Percentiles rank a stretch among this genome's conserved stretches.
These are phyloP conservation scores for Rhizoctonia solani DNA, from an alignment of 1,284 basidiomycete species.

Conservation along the genomic window DNA sequence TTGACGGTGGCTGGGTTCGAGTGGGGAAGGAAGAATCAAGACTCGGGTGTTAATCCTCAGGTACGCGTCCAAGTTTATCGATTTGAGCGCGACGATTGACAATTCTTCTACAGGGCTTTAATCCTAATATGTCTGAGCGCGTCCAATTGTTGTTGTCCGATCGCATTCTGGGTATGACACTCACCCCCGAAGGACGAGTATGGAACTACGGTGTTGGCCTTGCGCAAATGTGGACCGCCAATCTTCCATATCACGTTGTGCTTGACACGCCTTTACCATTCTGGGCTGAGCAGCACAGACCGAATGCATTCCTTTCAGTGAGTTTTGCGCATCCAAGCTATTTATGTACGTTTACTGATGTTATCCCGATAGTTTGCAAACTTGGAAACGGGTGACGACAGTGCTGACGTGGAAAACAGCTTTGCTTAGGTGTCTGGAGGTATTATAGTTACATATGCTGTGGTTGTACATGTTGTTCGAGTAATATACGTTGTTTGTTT, in stretches of 20 bases:
- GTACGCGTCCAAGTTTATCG: slow-evolving; percentile 47
- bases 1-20: slow-evolving; percentile 93
- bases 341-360: slow-evolving; percentile 14
- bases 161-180: slow-evolving; percentile 87
- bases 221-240: slow-evolving; percentile 88
- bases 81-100: slow-evolving; percentile 27
- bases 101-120: slow-evolving; percentile 70
- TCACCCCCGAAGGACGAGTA: slow-evolving; percentile 87
- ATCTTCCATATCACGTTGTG: slow-evolving; percentile 81
- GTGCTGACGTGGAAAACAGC: slow-evolving; percentile 88
- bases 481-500: slow-evolving; percentile 19
- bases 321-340: slow-evolving; percentile 45
- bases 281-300: slow-evolving; percentile 96
- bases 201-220: slow-evolving; percentile 95
- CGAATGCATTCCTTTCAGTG: slow-evolving; percentile 85
- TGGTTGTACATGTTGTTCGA: background rate
- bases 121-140: slow-evolving; percentile 95
- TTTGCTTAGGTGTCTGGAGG: slow-evolving; percentile 56
- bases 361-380: slow-evolving; percentile 69
- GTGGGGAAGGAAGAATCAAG: slow-evolving; percentile 94
- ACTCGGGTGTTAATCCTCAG: slow-evolving; percentile 81
- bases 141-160: slow-evolving; percentile 95
- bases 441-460: background rate
- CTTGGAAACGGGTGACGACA: slow-evolving; percentile 83
- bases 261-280: slow-evolving; percentile 91